phyloP scores from a whole-genome alignment of 805 yeast species.

The Komagataella pastoris region DNA sequence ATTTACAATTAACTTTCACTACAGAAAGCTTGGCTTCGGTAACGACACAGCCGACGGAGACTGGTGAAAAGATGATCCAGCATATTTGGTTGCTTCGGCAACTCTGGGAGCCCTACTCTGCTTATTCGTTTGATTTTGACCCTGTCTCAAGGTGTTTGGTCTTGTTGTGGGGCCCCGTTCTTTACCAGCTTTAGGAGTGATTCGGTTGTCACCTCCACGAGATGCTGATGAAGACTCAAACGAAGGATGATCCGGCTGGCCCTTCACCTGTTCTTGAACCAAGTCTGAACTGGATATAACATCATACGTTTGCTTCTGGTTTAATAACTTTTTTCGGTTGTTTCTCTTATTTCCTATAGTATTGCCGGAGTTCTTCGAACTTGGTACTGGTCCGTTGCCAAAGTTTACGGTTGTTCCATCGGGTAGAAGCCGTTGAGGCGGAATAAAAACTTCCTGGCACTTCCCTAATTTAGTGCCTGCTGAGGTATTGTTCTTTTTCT shows the following conservation, averaged over 20 bases:
- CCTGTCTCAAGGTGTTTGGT: not conserved
- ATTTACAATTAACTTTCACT: not conserved
- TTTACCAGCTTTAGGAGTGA: not conserved
- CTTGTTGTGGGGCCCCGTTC: not conserved
- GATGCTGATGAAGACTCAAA: not conserved
- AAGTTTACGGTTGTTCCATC: not conserved
- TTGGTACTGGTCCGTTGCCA: not conserved
- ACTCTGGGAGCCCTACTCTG: not conserved
- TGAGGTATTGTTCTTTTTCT: not conserved
- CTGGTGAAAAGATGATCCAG: slow-evolving; percentile 44
- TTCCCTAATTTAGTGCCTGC: not conserved
- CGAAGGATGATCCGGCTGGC: not conserved
- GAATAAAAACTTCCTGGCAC: not conserved
- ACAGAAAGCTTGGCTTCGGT: slow-evolving; percentile 38
- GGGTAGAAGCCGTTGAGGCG: not conserved
- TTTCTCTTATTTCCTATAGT: not conserved
- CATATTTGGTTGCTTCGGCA: slow-evolving; percentile 19
- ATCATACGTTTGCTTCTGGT: not conserved
- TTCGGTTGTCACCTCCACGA: not conserved
- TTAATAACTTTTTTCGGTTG: not conserved
- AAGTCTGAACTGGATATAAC: not conserved
- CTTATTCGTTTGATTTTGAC: not conserved
- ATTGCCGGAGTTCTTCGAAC: not conserved
- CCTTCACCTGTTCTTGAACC: not conserved
- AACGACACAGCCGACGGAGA: slow-evolving; percentile 42